These are phyloP conservation scores for Wickerhamiella kurtzmanii DNA, from an alignment of 805 yeast species.

Conservation along the genomic window DNA sequence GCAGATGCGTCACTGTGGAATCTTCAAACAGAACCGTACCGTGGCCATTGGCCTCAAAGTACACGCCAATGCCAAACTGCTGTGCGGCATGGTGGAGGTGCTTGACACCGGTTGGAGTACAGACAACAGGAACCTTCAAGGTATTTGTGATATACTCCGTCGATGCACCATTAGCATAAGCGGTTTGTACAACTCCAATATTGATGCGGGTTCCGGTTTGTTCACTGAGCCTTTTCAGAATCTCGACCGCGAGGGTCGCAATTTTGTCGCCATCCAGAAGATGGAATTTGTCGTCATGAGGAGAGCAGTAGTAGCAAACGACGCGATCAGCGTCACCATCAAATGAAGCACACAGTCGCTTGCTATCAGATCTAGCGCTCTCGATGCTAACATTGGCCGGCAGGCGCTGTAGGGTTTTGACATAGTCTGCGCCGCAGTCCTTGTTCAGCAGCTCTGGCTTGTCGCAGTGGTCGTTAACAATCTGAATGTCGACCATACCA, in stretches of 20 bases:
- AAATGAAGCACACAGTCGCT: conserved; percentile 58
- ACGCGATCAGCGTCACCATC: conserved; percentile 98
- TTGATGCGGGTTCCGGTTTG: conserved; percentile 31
- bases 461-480: conserved; percentile 40
- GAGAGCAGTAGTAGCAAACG: conserved; percentile 43
- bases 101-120: conserved; percentile 93
- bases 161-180: conserved; percentile 92
- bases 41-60: conserved; percentile 98
- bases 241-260: conserved; percentile 66
- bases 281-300: conserved; percentile 24
- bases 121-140: conserved; percentile 62
- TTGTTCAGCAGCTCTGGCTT: conserved; percentile 51
- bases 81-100: conserved; percentile 88
- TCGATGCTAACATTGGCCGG: conserved; percentile 35
- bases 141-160: conserved; percentile 52
- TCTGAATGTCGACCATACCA: conserved; percentile 29
- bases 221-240: conserved; percentile 38
- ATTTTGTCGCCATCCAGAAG: conserved; percentile 85
- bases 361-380: neutral
- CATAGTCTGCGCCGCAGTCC: conserved; percentile 90
- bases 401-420: conserved; percentile 70
- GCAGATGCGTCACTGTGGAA: conserved; percentile 30
- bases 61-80: conserved; percentile 77
- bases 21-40: conserved; percentile 83
- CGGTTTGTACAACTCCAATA: conserved; percentile 90